Evolutionary conservation across 768 basidiomycete genomes (phyloP).

Genomic region (Gloeopeniophorella convolvens): DNA sequence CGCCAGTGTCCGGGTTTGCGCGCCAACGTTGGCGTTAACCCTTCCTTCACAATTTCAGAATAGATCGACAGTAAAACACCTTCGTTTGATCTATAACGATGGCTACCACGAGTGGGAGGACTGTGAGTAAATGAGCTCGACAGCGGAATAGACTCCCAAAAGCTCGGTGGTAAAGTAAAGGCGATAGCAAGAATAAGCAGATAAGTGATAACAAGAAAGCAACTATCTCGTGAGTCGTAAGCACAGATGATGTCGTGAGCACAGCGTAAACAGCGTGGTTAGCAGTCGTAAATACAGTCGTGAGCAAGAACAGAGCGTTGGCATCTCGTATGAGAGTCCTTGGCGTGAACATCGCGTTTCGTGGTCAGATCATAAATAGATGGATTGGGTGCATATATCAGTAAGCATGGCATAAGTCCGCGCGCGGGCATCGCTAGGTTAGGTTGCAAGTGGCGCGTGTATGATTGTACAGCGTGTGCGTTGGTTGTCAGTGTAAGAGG

Average conservation of each 20-base stretch:
- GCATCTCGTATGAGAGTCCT: too few relatives aligned
- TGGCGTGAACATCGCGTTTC: not conserved
- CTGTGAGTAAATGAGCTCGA: too few relatives aligned
- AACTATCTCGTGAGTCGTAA: conserved; percentile 6
- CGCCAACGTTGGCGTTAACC: not conserved
- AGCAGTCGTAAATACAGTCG: conserved; percentile 13
- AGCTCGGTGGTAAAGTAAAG: not conserved
- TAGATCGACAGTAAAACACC: too few relatives aligned
- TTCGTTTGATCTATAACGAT: too few relatives aligned
- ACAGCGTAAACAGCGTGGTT: conserved; percentile 4
- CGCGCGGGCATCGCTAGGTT: too few relatives aligned
- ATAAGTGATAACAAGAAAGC: not conserved
- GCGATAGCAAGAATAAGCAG: not conserved
- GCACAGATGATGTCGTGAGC: too few relatives aligned
- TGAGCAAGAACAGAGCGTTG: conserved; percentile 8
- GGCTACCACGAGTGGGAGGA: too few relatives aligned
- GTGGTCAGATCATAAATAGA: not conserved
- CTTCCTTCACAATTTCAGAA: too few relatives aligned
- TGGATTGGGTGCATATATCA: not conserved
- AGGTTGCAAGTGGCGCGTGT: not conserved
- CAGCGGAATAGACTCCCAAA: too few relatives aligned
- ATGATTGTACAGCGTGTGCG: not conserved
- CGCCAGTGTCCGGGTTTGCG: conserved; percentile 13
- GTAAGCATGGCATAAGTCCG: not conserved
- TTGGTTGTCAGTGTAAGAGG: not conserved